Evolutionary conservation across 257 asterid species (phyloP).

Genomic region (Haberlea rhodopensis): DNA sequence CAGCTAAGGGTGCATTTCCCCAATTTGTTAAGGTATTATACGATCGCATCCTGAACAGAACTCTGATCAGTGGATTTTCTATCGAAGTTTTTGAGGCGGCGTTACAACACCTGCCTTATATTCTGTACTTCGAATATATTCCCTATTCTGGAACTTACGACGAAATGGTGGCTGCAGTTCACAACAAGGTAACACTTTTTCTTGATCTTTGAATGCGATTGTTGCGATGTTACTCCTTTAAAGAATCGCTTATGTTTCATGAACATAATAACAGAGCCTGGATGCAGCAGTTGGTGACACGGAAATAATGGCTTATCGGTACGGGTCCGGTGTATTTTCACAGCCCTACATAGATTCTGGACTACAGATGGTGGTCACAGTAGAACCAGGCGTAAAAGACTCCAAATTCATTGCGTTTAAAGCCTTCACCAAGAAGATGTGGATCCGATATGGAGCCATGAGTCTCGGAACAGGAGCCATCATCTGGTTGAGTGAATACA

Average conservation of each 20-base stretch:
- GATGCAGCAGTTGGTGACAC: conserved; percentile 73
- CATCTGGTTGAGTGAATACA: conserved; percentile 55
- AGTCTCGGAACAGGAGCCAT: conserved; percentile 42
- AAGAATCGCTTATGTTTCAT: neutral
- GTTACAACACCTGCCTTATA: conserved; percentile 40
- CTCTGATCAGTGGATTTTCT: conserved; percentile 46
- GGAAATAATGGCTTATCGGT: conserved; percentile 58
- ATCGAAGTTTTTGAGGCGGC: conserved; percentile 61
- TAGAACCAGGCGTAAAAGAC: conserved; percentile 31
- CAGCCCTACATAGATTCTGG: conserved; percentile 67
- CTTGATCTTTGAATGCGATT: neutral
- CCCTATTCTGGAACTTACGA: conserved; percentile 54
- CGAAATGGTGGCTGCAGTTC: conserved; percentile 52
- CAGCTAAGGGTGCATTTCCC: conserved; percentile 46
- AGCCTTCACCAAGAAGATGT: conserved; percentile 51
- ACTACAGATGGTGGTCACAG: conserved; percentile 61
- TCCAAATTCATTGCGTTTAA: conserved; percentile 35
- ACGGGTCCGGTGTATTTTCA: conserved; percentile 42
- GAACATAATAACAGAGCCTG: conserved; percentile 34
- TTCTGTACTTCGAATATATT: conserved; percentile 37
- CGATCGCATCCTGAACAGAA: conserved; percentile 32
- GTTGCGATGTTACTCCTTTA: neutral
- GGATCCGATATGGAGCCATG: conserved; percentile 42
- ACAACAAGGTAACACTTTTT: conserved; percentile 44
- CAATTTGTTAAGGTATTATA: conserved; percentile 48